Conservation (phyloP, 441 rosid genomes). For the Raphanus hybrid region DNA sequence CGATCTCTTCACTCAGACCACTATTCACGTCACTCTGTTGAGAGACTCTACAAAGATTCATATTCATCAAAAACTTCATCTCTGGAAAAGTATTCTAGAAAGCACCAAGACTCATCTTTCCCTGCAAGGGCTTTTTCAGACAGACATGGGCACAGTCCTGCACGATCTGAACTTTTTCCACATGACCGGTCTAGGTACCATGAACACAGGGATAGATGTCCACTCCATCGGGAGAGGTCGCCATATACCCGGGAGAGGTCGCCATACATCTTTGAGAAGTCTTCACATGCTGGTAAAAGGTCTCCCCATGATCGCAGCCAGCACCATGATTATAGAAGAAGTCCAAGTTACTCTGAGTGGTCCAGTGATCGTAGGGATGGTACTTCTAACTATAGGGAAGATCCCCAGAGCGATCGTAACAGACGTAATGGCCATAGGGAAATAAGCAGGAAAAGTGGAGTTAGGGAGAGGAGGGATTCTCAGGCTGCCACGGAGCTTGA, state of each 20-base stretch:
- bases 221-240: constrained; percentile 69
- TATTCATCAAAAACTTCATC: constrained; percentile 67
- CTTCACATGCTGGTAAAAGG: constrained; percentile 61
- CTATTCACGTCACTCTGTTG: constrained; percentile 71
- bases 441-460: constrained; percentile 60
- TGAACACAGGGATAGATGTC: constrained; percentile 79
- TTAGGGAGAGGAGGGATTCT: constrained; percentile 61
- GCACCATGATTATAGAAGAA: constrained; percentile 76
- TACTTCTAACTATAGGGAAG: constrained; percentile 64
- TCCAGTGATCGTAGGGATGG: constrained; percentile 76
- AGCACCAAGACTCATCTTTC: constrained; percentile 73
- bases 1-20: constrained; percentile 67
- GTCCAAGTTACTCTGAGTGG: constrained; percentile 78
- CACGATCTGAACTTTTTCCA: constrained; percentile 76
- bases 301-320: constrained; percentile 81
- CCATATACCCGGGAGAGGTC: constrained; percentile 61
- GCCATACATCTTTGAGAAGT: constrained; percentile 53
- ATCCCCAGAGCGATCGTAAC: constrained; percentile 67
- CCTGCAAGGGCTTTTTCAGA: constrained; percentile 77
- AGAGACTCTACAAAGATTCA: constrained; percentile 67
- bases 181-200: constrained; percentile 69
- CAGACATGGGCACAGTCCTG: constrained; percentile 84
- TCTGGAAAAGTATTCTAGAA: constrained; percentile 71
- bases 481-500: constrained; percentile 60
- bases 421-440: constrained; percentile 57